Evolutionary conservation across 1,284 basidiomycete genomes (phyloP), one percentile per base, ranked within the genome.

Genomic region (Ganoderma multipileum): DNA sequence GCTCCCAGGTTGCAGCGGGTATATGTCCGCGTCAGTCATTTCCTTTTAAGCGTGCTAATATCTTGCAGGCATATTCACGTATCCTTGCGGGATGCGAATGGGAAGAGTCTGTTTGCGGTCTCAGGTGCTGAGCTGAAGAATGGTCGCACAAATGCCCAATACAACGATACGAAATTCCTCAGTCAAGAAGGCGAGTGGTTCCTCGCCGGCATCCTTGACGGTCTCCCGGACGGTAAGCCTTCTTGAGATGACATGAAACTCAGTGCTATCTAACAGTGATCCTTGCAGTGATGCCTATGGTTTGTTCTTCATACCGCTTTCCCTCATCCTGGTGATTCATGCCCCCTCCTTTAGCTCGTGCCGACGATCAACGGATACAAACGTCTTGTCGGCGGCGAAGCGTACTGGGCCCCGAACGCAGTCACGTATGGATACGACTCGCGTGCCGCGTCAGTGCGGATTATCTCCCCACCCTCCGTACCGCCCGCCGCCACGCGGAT

Each of bases 321-420:
- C 28, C 55, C 47, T 39, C 26, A 42, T 7, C 36, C 11, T 23
- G n/a, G n/a, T 11, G 18, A 39, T 39, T 42, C n/a, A 50, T 26
- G 16, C 18, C 33, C 20, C 12, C 42, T 47, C 18, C 61, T 14
- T n/a, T 61, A 93, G 92, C 83, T 98, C 67, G 96, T 97, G 42
- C 96, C 96, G 0, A 98, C 94, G 0, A 93, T 98, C 80, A 97
- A 97, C 77, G 95, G 95, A n/a, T 99, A 99, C 84, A 99, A 99
- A 79, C 94, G 97, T 26, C 88, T 99, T 16, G 91, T 95, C 20
- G 96, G 94, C n/a, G 96, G 96, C 23, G 95, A 96, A 78, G 91
- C 93, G 1, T 97, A 94, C 84, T 98, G 95, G 95, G 96, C 96
- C 2, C 96, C 96, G 3, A 97, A 96, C 77, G 91, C 95, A 9